Evolutionary conservation across 1,284 basidiomycete genomes (phyloP).

Genomic region (Puccinia polysora): DNA sequence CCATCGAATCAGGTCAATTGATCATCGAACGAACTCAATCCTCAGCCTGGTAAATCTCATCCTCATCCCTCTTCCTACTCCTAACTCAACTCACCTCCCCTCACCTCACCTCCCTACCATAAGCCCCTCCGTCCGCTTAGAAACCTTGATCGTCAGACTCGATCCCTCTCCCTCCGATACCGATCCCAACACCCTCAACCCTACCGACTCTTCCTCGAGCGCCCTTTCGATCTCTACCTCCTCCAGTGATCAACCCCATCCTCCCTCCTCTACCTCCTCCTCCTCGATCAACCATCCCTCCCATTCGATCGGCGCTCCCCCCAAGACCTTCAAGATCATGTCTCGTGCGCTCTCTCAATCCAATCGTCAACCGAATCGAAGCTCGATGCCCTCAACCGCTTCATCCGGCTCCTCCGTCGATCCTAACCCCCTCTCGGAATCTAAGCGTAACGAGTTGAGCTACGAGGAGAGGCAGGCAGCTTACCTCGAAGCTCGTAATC

Average conservation of each 20-base stretch:
- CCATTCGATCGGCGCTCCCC: not conserved
- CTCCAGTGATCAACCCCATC: not conserved
- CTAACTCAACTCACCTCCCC: not conserved
- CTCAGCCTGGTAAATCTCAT: constrained; percentile 18
- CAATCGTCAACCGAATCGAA: constrained; percentile 7
- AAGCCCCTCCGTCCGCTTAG: constrained; percentile 20
- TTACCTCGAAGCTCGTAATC: constrained; percentile 37
- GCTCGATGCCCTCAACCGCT: constrained; percentile 3
- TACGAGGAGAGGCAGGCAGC: constrained; percentile 40
- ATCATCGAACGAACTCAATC: constrained; percentile 13
- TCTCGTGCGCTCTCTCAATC: constrained; percentile 30
- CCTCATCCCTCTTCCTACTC: not conserved
- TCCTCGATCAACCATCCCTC: not conserved
- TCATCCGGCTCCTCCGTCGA: constrained; percentile 23
- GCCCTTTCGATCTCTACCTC: not conserved
- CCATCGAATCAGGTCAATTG: constrained; percentile 31
- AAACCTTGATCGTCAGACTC: constrained; percentile 26
- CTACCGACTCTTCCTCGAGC: not conserved
- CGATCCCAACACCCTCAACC: not conserved
- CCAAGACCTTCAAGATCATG: constrained; percentile 43
- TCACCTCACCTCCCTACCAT: not conserved
- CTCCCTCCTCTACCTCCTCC: not conserved
- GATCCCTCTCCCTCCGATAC: constrained; percentile 3
- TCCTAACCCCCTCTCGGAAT: constrained; percentile 7
- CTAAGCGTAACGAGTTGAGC: constrained; percentile 22